Evolutionary conservation across 2,329 filamentous ascomycete species (phyloP).

Genomic region (Pseudogymnoascus sp.): DNA sequence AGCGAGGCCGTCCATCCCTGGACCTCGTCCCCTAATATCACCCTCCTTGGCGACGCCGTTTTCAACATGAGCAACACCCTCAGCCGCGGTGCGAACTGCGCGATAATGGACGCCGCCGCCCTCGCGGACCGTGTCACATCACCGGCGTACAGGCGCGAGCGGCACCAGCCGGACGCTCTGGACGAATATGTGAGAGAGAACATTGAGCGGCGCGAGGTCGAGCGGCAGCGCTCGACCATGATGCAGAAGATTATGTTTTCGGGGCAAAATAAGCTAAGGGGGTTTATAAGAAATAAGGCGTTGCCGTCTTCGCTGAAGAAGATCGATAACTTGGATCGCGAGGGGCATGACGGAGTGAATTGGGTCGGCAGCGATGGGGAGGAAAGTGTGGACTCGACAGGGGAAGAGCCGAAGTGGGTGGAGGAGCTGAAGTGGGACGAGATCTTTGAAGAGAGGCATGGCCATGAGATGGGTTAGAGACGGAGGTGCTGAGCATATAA

Average conservation of each 20-base stretch:
- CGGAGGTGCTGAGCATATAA: conserved; percentile 18
- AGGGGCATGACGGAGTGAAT: not conserved
- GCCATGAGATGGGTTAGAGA: conserved; percentile 32
- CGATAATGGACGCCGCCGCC: conserved; percentile 22
- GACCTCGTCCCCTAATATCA: conserved; percentile 18
- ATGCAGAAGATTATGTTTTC: conserved; percentile 24
- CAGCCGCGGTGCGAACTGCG: conserved; percentile 25
- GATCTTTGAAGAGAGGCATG: not conserved
- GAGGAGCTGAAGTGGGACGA: not conserved
- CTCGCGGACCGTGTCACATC: conserved; percentile 19
- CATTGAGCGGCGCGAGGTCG: conserved; percentile 19
- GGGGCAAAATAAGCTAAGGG: conserved; percentile 20
- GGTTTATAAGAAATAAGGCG: conserved; percentile 17
- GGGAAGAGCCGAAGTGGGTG: not conserved
- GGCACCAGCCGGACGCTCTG: conserved; percentile 11
- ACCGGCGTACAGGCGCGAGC: not conserved
- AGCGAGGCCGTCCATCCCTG: conserved; percentile 20
- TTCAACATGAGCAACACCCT: conserved; percentile 25
- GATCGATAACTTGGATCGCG: not conserved
- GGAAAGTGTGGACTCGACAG: not conserved
- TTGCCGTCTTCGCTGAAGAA: not conserved
- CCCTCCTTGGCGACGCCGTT: conserved; percentile 23
- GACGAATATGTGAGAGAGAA: conserved; percentile 18
- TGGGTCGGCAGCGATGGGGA: not conserved
- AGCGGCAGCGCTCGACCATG: conserved; percentile 20